Evolutionary conservation across 371 early-diverging fungal species (phyloP).

Genomic region (Rhizopus arrhizus): DNA sequence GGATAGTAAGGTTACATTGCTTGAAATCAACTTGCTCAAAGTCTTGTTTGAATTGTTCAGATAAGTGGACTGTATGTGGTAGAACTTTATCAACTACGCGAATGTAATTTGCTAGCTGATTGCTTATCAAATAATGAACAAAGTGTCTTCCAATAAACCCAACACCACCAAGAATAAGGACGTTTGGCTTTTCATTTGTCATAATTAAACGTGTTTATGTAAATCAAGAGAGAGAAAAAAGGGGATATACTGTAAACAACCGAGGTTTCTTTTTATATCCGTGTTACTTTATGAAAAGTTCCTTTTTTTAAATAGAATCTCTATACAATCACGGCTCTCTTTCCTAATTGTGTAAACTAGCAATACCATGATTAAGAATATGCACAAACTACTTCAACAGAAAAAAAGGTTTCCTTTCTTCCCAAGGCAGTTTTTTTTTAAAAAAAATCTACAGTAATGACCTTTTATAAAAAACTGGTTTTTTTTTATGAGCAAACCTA

Average conservation of each 20-base stretch:
- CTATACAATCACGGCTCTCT: too few species aligned
- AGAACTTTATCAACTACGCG: conserved; percentile 91
- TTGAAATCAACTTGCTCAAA: conserved; percentile 79
- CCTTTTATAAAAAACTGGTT: too few species aligned
- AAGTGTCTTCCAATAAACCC: conserved; percentile 88
- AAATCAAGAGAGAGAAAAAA: not conserved
- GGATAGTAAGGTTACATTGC: conserved; percentile 80
- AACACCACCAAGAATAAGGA: conserved; percentile 80
- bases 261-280: not conserved
- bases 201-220: not conserved
- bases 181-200: conserved; percentile 30
- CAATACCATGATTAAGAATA: too few species aligned
- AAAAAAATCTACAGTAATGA: too few species aligned
- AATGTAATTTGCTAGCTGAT: conserved; percentile 65
- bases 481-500: too few species aligned
- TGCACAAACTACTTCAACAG: too few species aligned
- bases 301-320: too few species aligned
- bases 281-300: not conserved
- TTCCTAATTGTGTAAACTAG: too few species aligned
- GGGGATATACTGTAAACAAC: conserved; percentile 4
- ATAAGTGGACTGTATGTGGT: conserved; percentile 85
- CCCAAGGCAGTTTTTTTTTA: too few species aligned
- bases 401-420: too few species aligned
- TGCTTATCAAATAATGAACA: conserved; percentile 70
- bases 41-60: conserved; percentile 61